Evolutionary conservation across 2,329 filamentous ascomycete species (phyloP).

Genomic region (Emericellopsis cladophorae): DNA sequence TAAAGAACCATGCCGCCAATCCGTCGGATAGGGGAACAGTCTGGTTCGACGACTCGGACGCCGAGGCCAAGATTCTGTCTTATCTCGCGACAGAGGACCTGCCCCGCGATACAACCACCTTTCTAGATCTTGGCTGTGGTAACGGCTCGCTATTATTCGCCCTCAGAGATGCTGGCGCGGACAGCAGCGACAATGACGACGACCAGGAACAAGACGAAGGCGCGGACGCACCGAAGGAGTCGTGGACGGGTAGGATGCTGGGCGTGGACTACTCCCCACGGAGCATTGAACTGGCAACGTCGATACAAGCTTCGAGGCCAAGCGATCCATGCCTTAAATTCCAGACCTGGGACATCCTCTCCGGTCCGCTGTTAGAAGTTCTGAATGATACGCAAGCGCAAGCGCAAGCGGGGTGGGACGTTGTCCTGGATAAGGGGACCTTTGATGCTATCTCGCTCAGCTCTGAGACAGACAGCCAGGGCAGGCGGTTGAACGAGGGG

Average conservation of each 20-base stretch:
- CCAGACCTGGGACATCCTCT: slow-evolving; percentile 17
- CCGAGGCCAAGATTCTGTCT: slow-evolving; percentile 65
- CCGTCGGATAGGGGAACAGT: slow-evolving; percentile 74
- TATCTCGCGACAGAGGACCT: slow-evolving; percentile 40
- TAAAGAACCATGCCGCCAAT: slow-evolving; percentile 58
- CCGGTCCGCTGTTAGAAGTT: slow-evolving; percentile 51
- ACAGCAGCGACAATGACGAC: background rate
- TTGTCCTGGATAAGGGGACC: slow-evolving; percentile 95
- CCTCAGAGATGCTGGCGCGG: slow-evolving; percentile 41
- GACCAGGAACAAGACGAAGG: background rate
- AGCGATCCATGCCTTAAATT: slow-evolving; percentile 4
- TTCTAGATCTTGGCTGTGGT: slow-evolving; percentile 85
- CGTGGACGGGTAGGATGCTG: slow-evolving; percentile 58
- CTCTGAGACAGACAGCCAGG: slow-evolving; percentile 36
- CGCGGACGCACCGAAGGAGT: slow-evolving; percentile 30
- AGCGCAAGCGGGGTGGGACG: slow-evolving; percentile 54
- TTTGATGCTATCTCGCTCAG: slow-evolving; percentile 89
- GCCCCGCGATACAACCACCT: slow-evolving; percentile 27
- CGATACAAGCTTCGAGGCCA: slow-evolving; percentile 34
- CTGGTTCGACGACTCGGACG: slow-evolving; percentile 92
- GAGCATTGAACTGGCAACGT: slow-evolving; percentile 61
- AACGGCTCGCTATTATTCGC: slow-evolving; percentile 86
- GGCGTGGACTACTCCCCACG: slow-evolving; percentile 78
- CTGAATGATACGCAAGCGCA: slow-evolving; percentile 31
- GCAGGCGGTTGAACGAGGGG: slow-evolving; percentile 54